phyloP scores from a whole-genome alignment of 2,329 filamentous ascomycete genomes.

The Exophiala dermatitidis region DNA sequence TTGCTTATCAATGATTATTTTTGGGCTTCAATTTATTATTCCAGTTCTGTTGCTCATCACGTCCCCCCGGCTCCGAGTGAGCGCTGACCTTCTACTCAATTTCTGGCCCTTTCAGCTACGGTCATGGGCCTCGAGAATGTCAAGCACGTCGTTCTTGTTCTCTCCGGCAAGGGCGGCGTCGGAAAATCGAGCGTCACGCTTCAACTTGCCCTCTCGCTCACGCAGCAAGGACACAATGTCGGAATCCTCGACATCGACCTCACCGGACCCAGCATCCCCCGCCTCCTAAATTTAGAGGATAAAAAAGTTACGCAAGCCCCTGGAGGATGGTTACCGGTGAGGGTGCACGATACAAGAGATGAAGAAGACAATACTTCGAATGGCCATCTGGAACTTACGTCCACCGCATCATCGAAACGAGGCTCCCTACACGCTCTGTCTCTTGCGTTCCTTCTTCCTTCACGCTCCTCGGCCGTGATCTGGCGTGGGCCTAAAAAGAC shows the following conservation, averaged over 20 bases:
- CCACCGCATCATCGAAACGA: conserved; percentile 5
- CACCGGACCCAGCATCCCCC: conserved; percentile 91
- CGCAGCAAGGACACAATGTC: conserved; percentile 76
- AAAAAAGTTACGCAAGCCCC: conserved; percentile 87
- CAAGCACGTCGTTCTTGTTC: conserved; percentile 44
- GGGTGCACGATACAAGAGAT: conserved; percentile 58
- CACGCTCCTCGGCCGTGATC: conserved; percentile 83
- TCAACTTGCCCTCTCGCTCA: conserved; percentile 83
- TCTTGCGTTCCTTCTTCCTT: conserved; percentile 78
- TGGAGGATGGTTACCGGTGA: conserved; percentile 84
- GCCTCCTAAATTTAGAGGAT: conserved; percentile 83
- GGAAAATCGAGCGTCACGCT: conserved; percentile 98
- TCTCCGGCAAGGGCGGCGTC: conserved; percentile 96
- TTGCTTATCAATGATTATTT: conserved; percentile 5
- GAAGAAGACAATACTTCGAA: not conserved
- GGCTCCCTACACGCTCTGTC: conserved; percentile 66
- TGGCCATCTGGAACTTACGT: not conserved
- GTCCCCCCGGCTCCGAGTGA: not conserved
- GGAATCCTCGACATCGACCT: conserved; percentile 95
- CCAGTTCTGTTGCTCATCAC: not conserved
- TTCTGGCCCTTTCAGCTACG: not conserved
- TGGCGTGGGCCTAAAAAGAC: conserved; percentile 99
- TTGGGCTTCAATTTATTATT: not conserved
- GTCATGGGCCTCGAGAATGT: conserved; percentile 26
- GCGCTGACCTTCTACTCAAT: too few species aligned